Base-by-base conservation (phyloP, 768 basidiomycete species). In the Lentinula sp. region DNA sequence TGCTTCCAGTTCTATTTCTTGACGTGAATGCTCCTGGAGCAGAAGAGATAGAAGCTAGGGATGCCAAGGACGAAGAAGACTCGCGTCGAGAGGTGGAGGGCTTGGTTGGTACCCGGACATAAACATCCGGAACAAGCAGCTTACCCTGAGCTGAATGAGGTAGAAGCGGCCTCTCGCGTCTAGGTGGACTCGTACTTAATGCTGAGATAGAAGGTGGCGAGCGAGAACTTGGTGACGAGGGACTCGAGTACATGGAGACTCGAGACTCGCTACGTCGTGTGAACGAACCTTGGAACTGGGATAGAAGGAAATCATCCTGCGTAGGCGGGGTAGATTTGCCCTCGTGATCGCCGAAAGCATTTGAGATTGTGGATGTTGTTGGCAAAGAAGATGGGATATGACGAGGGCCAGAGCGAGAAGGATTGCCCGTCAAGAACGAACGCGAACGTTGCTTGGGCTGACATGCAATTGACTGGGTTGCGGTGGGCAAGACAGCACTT, bases 131-230 rank as follows among this genome's bases (percentile, higher is more conserved):
- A 10, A 83, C 79, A 3, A 89, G 76, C 10, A 90, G 77, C 62
- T 83, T 85, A 58, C 87, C 88, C 69, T 88, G 80, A 0, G 84
- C 86, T 45, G 81, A 82, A 5, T 77, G 78, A 62, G 80, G 76
- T n/a, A 90, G 68, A 3, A 90, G 71, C 4, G 79, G 76, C 4
- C 80, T 82, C 67, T 84, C 85, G 40, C 79, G 78, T 48, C 76
- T 70, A 40, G 59, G 57, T 54, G 59, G 57, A 56, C 72, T 56
- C 8, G 75, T 67, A 8, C 75, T 63, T 46, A 74, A 64, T 34
- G 78, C 71, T 50, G 74, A 63, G 2, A 75, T 75, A 50, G 74
- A 71, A 18, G 73, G 63, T 0, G 78, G 77, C 3, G 74, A 68
- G 2, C 77, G 65, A 2, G 75, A 71, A 10, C 73, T 70, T 2